Conservation (phyloP, 176 grass and related monocot species). For the Zea luxurians region DNA sequence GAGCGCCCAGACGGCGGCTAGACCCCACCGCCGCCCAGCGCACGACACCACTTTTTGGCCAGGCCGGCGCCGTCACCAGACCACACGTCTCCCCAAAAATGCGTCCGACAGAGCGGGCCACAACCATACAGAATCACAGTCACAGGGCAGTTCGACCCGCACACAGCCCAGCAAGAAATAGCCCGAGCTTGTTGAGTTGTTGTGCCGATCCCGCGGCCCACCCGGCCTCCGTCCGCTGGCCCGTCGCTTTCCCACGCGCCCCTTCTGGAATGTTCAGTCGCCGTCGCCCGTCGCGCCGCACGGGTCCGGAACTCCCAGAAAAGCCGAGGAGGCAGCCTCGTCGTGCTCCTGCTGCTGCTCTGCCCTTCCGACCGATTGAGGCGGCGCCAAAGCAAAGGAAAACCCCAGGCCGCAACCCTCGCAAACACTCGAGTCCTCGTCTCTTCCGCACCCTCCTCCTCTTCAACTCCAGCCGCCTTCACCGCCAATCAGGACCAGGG, state of each 20-base stretch:
- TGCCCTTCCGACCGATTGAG: neutral
- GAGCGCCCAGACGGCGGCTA: slow-evolving; percentile 27
- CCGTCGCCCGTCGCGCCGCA: slow-evolving; percentile 32
- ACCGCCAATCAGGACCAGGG: neutral
- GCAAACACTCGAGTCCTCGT: neutral
- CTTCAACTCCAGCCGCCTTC: neutral
- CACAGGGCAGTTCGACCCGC: neutral
- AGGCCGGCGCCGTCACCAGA: neutral
- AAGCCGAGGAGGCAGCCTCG: neutral
- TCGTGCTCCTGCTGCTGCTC: neutral
- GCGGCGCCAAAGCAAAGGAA: neutral
- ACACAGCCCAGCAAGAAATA: neutral
- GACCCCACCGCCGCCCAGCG: slow-evolving; percentile 28
- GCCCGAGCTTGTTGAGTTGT: neutral
- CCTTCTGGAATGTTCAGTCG: slow-evolving; percentile 62
- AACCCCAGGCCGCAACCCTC: slow-evolving; percentile 36
- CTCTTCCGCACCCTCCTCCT: neutral
- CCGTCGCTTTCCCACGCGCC: slow-evolving; percentile 4
- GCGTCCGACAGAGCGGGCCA: neutral
- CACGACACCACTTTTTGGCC: neutral
- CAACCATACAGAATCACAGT: neutral
- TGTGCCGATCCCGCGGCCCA: neutral
- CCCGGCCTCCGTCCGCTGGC: neutral
- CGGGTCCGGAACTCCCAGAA: slow-evolving; percentile 19
- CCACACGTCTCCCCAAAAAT: too few relatives aligned